Evolutionary conservation across 1,139 yeast species (phyloP).

Genomic region (Suhomyces anneliseae): DNA sequence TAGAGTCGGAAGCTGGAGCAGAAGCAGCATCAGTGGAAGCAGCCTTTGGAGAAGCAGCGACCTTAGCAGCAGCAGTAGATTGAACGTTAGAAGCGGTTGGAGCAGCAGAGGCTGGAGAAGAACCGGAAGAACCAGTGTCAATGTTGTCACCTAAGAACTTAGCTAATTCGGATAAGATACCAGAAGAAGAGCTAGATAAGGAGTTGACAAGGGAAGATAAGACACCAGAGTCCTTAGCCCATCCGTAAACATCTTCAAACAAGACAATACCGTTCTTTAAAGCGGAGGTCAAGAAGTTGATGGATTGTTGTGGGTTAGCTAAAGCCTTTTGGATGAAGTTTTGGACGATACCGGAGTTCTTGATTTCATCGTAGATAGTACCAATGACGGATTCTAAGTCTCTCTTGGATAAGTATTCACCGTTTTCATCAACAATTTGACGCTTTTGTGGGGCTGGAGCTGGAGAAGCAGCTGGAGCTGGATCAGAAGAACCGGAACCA

Average conservation of each 20-base stretch:
- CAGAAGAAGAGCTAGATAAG: constrained; percentile 29
- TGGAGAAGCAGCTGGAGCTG: constrained; percentile 20
- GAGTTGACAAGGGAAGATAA: constrained; percentile 33
- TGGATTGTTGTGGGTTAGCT: constrained; percentile 39
- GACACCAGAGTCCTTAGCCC: constrained; percentile 44
- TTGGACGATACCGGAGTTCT: constrained; percentile 38
- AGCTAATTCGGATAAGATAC: constrained; percentile 24
- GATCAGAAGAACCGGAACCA: constrained; percentile 18
- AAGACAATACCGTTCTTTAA: constrained; percentile 36
- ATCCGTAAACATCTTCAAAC: constrained; percentile 36
- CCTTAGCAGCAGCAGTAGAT: constrained; percentile 6
- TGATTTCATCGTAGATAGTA: constrained; percentile 29
- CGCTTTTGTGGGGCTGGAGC: constrained; percentile 20
- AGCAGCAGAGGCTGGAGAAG: constrained; percentile 12
- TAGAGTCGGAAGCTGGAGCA: constrained; percentile 5
- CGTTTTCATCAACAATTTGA: constrained; percentile 15
- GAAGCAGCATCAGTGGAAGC: constrained; percentile 16
- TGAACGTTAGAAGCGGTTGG: constrained; percentile 14
- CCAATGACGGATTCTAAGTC: constrained; percentile 33
- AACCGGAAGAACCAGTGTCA: constrained; percentile 5
- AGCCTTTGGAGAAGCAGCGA: constrained; percentile 1
- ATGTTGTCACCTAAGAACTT: neutral
- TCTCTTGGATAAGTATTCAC: constrained; percentile 36
- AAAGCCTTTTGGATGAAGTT: constrained; percentile 34
- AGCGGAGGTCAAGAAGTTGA: constrained; percentile 35